These are phyloP conservation scores for Kockiozyma suomiensis DNA, from an alignment of 805 yeast species.

Conservation along the genomic window DNA sequence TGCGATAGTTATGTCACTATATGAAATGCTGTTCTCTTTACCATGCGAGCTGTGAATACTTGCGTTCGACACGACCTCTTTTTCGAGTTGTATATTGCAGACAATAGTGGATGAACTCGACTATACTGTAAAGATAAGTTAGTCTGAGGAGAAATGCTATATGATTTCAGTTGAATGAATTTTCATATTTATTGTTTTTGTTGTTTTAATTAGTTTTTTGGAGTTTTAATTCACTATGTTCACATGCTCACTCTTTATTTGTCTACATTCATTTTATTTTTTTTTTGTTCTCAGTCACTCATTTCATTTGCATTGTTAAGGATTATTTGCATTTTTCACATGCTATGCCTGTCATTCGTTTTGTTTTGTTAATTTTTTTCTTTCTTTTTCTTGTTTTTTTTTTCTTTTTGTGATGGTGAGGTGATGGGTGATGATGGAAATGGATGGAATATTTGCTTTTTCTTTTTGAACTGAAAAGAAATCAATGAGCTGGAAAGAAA, in stretches of 20 bases:
- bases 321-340: neutral
- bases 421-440: neutral
- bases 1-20: neutral
- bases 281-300: neutral
- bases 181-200: too few relatives aligned
- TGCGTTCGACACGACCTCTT: too few relatives aligned
- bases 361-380: neutral
- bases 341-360: neutral
- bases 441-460: neutral
- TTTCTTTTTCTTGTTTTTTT: neutral
- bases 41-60: too few relatives aligned
- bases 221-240: too few relatives aligned
- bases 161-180: too few relatives aligned
- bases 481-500: neutral
- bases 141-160: too few relatives aligned
- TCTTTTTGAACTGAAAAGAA: conserved; percentile 1
- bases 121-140: too few relatives aligned
- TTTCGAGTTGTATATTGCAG: too few relatives aligned
- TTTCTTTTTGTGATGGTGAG: neutral
- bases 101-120: too few relatives aligned
- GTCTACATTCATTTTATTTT: neutral
- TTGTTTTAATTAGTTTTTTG: too few relatives aligned
- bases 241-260: neutral
- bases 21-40: too few relatives aligned
- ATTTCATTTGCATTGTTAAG: neutral